phyloP scores from a whole-genome alignment of 257 asterid species.

The Scutellaria barbata region DNA sequence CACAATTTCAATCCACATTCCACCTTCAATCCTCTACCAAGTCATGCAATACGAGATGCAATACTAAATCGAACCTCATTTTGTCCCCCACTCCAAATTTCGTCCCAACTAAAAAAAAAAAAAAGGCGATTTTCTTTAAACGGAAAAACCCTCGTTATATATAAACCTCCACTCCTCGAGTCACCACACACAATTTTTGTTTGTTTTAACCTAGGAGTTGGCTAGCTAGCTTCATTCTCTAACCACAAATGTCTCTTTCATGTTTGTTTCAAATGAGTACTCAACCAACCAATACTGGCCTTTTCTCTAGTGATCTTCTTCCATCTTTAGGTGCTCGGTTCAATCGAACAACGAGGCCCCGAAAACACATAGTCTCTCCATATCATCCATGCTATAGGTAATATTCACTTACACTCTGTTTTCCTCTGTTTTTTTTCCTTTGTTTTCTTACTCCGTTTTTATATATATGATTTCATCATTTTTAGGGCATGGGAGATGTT shows the following conservation, averaged over 20 bases:
- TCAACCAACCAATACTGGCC: constrained; percentile 42
- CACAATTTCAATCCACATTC: background rate
- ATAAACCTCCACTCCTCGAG: constrained; percentile 37
- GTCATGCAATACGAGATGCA: constrained; percentile 28
- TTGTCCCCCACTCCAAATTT: constrained; percentile 36
- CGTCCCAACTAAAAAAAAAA: constrained; percentile 5
- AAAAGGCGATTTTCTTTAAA: constrained; percentile 39
- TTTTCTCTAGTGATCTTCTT: constrained; percentile 66
- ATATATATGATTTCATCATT: background rate
- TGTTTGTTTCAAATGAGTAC: constrained; percentile 37
- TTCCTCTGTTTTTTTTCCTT: background rate
- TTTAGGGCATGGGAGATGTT: constrained; percentile 90
- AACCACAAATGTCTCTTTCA: constrained; percentile 50
- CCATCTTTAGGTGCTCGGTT: constrained; percentile 76
- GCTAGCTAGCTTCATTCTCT: background rate
- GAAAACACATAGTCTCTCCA: constrained; percentile 65
- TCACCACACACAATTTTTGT: background rate
- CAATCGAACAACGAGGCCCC: constrained; percentile 59
- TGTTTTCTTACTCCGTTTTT: background rate
- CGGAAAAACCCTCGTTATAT: constrained; percentile 44
- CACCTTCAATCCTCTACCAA: background rate
- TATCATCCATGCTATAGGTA: constrained; percentile 69
- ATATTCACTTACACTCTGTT: background rate
- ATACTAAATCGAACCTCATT: constrained; percentile 1
- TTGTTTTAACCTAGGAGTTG: too few relatives aligned